Evolutionary conservation across 345 rosid species (phyloP).

Genomic region (Limnanthes douglasii): DNA sequence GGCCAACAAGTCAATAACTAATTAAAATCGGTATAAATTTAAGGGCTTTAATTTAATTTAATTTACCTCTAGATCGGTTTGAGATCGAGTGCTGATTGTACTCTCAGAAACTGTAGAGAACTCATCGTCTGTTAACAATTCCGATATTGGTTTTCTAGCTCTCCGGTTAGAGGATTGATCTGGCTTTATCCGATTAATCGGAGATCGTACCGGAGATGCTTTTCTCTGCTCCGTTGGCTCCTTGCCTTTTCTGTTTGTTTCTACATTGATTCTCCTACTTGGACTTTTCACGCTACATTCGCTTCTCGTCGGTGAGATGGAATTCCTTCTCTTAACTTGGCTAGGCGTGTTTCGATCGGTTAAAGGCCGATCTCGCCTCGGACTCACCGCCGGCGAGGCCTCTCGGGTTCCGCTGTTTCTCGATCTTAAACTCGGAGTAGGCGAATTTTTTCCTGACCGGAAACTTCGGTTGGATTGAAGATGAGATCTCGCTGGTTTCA

Average conservation of each 20-base stretch:
- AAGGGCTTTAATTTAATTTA: neutral
- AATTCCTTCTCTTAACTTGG: slow-evolving; percentile 25
- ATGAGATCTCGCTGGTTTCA: slow-evolving; percentile 27
- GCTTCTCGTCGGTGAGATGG: slow-evolving; percentile 23
- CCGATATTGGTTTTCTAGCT: slow-evolving; percentile 8
- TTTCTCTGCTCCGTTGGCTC: slow-evolving; percentile 29
- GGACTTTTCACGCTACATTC: slow-evolving; percentile 39
- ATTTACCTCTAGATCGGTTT: slow-evolving; percentile 45
- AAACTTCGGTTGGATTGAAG: slow-evolving; percentile 10
- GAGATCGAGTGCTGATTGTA: slow-evolving; percentile 35
- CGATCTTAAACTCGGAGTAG: slow-evolving; percentile 22
- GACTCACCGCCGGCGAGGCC: slow-evolving; percentile 20
- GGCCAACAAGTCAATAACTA: too few species aligned
- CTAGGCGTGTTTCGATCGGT: slow-evolving; percentile 16
- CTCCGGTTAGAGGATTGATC: slow-evolving; percentile 19
- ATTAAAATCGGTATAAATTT: too few species aligned
- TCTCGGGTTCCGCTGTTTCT: slow-evolving; percentile 19
- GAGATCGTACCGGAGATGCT: slow-evolving; percentile 34
- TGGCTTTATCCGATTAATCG: slow-evolving; percentile 18
- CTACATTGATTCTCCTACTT: slow-evolving; percentile 22
- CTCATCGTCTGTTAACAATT: slow-evolving; percentile 52
- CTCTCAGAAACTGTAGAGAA: slow-evolving; percentile 37
- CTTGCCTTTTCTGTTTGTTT: slow-evolving; percentile 23
- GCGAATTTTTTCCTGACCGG: slow-evolving; percentile 18
- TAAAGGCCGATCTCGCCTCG: slow-evolving; percentile 25